Conservation (phyloP, 208 protist species). For the Trypanosoma grayi region DNA sequence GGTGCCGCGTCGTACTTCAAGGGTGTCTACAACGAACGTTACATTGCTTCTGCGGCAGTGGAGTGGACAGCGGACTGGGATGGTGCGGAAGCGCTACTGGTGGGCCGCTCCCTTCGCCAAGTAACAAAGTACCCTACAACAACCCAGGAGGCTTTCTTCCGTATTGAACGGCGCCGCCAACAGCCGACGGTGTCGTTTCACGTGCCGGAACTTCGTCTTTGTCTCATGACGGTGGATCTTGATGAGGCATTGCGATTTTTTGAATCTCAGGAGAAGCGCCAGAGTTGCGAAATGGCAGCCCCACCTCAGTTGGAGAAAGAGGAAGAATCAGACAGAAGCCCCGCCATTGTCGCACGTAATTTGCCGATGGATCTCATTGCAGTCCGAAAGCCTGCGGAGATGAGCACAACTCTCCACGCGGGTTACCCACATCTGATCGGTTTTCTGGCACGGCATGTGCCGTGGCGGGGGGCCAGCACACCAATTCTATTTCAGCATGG, state of each 20-base stretch:
- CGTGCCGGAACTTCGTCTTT: slow-evolving; percentile 35
- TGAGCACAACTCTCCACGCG: slow-evolving; percentile 64
- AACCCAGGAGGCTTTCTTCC: slow-evolving; percentile 52
- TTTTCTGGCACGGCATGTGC: slow-evolving; percentile 35
- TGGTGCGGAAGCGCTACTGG: slow-evolving; percentile 38
- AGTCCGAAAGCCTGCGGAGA: slow-evolving; percentile 60
- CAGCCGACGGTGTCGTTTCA: not conserved
- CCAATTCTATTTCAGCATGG: slow-evolving; percentile 67
- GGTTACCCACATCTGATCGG: slow-evolving; percentile 42
- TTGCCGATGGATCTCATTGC: slow-evolving; percentile 59
- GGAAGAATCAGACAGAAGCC: not conserved
- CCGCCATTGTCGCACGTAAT: slow-evolving; percentile 25
- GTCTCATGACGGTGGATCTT: slow-evolving; percentile 37
- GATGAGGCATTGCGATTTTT: slow-evolving; percentile 19
- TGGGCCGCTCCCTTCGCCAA: slow-evolving; percentile 55
- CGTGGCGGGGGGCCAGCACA: slow-evolving; percentile 30
- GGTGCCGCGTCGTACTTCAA: slow-evolving; percentile 55
- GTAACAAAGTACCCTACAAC: slow-evolving; percentile 57
- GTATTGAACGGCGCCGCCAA: slow-evolving; percentile 1
- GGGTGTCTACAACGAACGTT: slow-evolving; percentile 45
- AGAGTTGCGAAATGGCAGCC: not conserved
- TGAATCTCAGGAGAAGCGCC: not conserved
- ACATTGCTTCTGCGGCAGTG: slow-evolving; percentile 22
- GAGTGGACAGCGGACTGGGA: slow-evolving; percentile 27
- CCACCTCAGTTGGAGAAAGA: not conserved